Base-by-base conservation (phyloP, 1,284 basidiomycete species). In the Trichosporon coremiiforme region DNA sequence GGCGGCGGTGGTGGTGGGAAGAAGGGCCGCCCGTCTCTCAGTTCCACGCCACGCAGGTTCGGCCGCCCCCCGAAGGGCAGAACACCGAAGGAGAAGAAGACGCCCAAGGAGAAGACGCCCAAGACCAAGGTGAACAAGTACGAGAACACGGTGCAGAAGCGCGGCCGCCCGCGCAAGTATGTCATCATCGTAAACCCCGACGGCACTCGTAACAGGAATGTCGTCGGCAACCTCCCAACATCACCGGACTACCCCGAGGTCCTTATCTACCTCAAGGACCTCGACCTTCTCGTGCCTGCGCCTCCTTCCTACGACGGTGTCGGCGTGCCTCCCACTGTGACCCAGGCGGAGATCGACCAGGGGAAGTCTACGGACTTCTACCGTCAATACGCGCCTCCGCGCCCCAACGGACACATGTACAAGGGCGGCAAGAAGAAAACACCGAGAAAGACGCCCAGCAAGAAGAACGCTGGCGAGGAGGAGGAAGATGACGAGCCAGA, bases 111-210 rank as follows among this genome's bases (percentile, higher is more conserved):
- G 47, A 66, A 33, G 22, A 31, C 64, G 38, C 31, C 45, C 31
- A 68, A 68, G 36, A 25, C 38, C 47, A 68, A 65, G 64, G 38
- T 38, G 1, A 45, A 29, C 66, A 76, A 72, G 66, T 80, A 80
- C 67, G 60, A 71, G 20, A 74, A 73, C 63, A 70, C 71, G 25
- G 67, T 72, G 0, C 80, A 82, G 69, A 69, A 74, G 22, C 75
- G 78, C 22, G 80, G 80, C 45, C 74, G 80, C 22, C 80, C 80
- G 0, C 66, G 80, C 29, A 81, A 80, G 66, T 81, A 80, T 68
- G 68, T 81, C 41, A 75, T 78, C 33, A 76, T 81, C 9, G 79
- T 82, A 10, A 74, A 80, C 66, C 65, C 73, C 55, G 74, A 78
- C 41, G 80, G 80, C 2, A 71, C 67, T 12, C 66, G 76, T 38